Evolutionary conservation across 306 rosid species (phyloP).

Genomic region (Ceratonia siliqua): DNA sequence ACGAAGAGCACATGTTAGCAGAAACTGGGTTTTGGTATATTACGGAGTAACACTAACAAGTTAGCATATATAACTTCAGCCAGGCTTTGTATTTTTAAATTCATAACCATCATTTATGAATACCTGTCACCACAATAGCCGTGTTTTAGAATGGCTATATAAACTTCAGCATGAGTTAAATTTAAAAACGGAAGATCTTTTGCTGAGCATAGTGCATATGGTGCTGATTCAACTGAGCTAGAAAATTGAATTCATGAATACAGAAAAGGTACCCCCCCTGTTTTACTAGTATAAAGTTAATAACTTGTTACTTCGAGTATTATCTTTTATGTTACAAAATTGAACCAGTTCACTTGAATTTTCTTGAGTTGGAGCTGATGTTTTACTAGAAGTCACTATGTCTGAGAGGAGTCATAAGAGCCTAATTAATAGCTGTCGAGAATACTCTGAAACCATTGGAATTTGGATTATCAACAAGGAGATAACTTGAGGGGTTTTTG

Average conservation of each 20-base stretch:
- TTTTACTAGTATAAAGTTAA: neutral
- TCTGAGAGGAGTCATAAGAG: neutral
- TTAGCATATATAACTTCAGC: neutral
- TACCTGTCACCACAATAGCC: neutral
- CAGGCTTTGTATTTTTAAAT: neutral
- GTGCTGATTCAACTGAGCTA: neutral
- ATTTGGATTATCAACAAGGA: neutral
- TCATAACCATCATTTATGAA: neutral
- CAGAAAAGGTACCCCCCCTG: neutral
- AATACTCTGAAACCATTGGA: neutral
- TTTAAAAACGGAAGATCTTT: too few species aligned
- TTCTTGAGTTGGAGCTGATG: conserved; percentile 4
- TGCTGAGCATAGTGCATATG: neutral
- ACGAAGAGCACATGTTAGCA: neutral
- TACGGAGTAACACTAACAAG: neutral
- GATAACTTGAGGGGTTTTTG: too few species aligned
- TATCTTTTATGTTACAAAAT: neutral
- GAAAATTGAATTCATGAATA: neutral
- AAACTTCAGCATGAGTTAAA: neutral
- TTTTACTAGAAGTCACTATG: neutral
- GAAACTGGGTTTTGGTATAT: neutral
- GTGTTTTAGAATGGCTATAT: neutral
- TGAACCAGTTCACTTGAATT: neutral
- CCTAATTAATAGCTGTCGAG: neutral
- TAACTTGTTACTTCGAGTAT: neutral